These are phyloP conservation scores for Ogataea nitratoaversa DNA, from an alignment of 805 yeast genomes.

Conservation along the genomic window DNA sequence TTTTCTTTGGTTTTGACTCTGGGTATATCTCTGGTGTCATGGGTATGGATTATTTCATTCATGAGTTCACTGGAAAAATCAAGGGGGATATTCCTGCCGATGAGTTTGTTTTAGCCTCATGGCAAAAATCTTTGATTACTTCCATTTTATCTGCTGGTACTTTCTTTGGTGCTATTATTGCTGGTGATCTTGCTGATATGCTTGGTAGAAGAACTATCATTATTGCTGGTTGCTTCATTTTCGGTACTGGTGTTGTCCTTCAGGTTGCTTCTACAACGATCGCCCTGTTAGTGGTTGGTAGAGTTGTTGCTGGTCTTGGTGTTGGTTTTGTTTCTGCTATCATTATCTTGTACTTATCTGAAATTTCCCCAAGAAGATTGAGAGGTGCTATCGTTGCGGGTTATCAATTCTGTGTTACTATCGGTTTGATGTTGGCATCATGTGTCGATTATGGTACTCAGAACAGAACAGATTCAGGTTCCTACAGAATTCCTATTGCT, in stretches of 20 bases:
- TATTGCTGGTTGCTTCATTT: slow-evolving; percentile 39
- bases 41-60: slow-evolving; percentile 51
- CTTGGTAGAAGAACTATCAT: slow-evolving; percentile 48
- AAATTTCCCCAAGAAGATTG: slow-evolving; percentile 72
- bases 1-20: slow-evolving; percentile 65
- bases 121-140: slow-evolving; percentile 47
- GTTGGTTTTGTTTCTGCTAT: slow-evolving; percentile 77
- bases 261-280: slow-evolving; percentile 45
- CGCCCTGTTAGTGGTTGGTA: slow-evolving; percentile 56
- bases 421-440: slow-evolving; percentile 69
- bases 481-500: slow-evolving; percentile 74
- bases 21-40: slow-evolving; percentile 64
- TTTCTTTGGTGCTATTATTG: slow-evolving; percentile 59
- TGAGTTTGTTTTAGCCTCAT: slow-evolving; percentile 22
- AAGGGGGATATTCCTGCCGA: slow-evolving; percentile 14
- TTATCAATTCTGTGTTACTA: slow-evolving; percentile 61
- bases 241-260: slow-evolving; percentile 44
- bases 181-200: slow-evolving; percentile 47
- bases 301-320: slow-evolving; percentile 70
- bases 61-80: slow-evolving; percentile 23
- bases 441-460: slow-evolving; percentile 69
- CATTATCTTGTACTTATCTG: slow-evolving; percentile 76
- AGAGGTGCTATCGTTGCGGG: slow-evolving; percentile 75
- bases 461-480: slow-evolving; percentile 44
- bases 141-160: slow-evolving; percentile 74